Base-by-base conservation (phyloP, 768 basidiomycete genomes). In the Phaeotremella skinneri region DNA sequence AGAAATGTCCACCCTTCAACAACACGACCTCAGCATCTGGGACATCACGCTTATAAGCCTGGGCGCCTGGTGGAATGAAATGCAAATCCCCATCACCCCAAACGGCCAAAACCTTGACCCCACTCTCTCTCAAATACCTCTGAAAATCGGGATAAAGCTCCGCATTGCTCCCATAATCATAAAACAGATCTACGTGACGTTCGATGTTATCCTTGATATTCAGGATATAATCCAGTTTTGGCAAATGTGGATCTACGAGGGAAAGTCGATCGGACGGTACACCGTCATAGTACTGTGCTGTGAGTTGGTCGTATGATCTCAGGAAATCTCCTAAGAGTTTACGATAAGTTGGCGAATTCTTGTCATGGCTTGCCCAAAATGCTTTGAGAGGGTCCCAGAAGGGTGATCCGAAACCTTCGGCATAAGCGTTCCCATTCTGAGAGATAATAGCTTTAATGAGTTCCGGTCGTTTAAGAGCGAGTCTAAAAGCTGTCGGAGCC, bases 351-450 rank as follows among this genome's bases (percentile, higher is more conserved):
- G 34, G 43, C 17, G 41, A 16, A 13, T 37, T 11, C 4, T 29
- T 41, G 14, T 51, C 21, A 1, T 49, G 37, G 3, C 45, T 57
- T 11, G 41, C 30, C 71, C 72, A 69, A 4, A 32, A 63, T 2
- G 32, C 13, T n/a, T 52, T 20, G 16, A 71, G 48, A 14, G 59
- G 56, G 13, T 59, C 58, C 80, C 81, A 82, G 62, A 80, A 81
- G 3, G 4, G 16, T 16, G 34, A 52, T 0, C 80, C 79, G 3
- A 83, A 66, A 0, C 82, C 83, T 31, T 80, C 82, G 2, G 69
- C 74, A 64, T 80, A 83, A 0, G 80, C 80, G 64, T 83, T 83
- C 6, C 82, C 82, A 61, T 81, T 83, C 69, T 83, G 82, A 1
- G 77, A 59, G 60, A 82, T 76, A 62, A 83, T 79, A 2, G 78